These are phyloP conservation scores for Beauveria scarabaeidicola DNA, from an alignment of 2,329 filamentous ascomycete species.

Conservation along the genomic window DNA sequence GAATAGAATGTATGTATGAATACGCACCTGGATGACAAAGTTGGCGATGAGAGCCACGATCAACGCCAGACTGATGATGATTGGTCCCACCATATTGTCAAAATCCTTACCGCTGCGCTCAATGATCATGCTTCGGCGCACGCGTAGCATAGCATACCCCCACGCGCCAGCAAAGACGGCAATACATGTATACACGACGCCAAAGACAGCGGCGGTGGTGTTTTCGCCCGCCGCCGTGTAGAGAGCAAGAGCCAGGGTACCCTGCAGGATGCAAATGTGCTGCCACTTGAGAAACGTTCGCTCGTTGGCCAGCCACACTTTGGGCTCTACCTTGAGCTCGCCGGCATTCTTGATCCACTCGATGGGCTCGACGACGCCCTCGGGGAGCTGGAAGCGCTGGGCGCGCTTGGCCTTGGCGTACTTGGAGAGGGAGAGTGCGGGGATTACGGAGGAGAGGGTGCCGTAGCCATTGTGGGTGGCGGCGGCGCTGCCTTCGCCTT, in stretches of 20 bases:
- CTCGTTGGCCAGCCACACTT: constrained; percentile 98
- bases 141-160: constrained; percentile 79
- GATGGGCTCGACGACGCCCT: constrained; percentile 77
- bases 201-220: constrained; percentile 65
- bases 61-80: constrained; percentile 73
- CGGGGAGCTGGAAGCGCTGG: constrained; percentile 51
- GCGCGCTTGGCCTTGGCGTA: constrained; percentile 55
- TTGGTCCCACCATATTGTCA: constrained; percentile 77
- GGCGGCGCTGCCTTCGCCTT: constrained; percentile 25
- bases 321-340: constrained; percentile 86
- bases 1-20: no score
- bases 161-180: constrained; percentile 76
- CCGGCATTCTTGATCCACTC: constrained; percentile 93
- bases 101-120: constrained; percentile 87
- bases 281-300: constrained; percentile 99
- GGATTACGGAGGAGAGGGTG: constrained; percentile 64
- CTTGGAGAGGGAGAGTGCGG: constrained; percentile 72
- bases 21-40: constrained; percentile 72
- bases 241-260: constrained; percentile 71
- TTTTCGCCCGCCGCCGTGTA: constrained; percentile 84
- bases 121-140: constrained; percentile 68
- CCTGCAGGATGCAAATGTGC: constrained; percentile 83
- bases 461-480: constrained; percentile 38
- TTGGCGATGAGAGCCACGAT: constrained; percentile 75
- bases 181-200: constrained; percentile 74